phyloP scores from a whole-genome alignment of 1,284 basidiomycete species.

The Moniliophthora roreri region DNA sequence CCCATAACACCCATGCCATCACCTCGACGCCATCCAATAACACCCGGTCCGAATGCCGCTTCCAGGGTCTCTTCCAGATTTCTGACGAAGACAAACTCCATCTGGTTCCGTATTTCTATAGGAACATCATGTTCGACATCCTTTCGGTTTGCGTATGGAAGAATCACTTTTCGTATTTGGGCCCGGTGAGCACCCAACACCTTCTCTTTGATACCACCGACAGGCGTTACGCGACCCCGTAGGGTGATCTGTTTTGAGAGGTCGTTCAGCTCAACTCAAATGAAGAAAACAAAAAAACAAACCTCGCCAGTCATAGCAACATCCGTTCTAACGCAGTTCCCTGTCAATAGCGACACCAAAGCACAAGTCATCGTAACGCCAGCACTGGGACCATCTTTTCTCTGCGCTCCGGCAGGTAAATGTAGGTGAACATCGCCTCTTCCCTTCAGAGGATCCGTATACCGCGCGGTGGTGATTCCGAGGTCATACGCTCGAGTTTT shows the following conservation, averaged over 20 bases:
- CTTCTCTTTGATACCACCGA: constrained; percentile 85
- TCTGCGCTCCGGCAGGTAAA: constrained; percentile 82
- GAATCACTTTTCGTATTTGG: constrained; percentile 76
- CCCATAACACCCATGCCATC: too few species aligned
- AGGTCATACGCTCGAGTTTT: constrained; percentile 83
- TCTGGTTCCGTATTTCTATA: constrained; percentile 63
- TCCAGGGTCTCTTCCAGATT: constrained; percentile 80
- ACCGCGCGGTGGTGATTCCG: constrained; percentile 67
- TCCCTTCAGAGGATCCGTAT: constrained; percentile 74
- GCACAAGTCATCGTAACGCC: constrained; percentile 89
- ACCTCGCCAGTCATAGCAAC: constrained; percentile 86
- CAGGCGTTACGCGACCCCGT: constrained; percentile 75
- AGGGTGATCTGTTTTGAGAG: constrained; percentile 59
- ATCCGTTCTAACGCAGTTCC: constrained; percentile 65
- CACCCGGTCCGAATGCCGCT: constrained; percentile 73
- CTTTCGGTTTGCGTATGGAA: constrained; percentile 81
- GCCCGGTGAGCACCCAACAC: constrained; percentile 84
- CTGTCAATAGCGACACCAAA: constrained; percentile 80
- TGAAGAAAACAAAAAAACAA: constrained; percentile 13
- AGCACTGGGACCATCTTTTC: constrained; percentile 90
- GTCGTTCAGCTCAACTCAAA: neutral
- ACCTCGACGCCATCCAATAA: constrained; percentile 11
- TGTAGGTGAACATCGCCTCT: constrained; percentile 86
- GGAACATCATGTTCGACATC: constrained; percentile 86
- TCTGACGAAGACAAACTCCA: constrained; percentile 79